A percentile compares a stretch with the other conserved stretches of the same genome.
Conservation (phyloP, 495 filamentous ascomycete genomes). For the Hypoxylon intermedium region DNA sequence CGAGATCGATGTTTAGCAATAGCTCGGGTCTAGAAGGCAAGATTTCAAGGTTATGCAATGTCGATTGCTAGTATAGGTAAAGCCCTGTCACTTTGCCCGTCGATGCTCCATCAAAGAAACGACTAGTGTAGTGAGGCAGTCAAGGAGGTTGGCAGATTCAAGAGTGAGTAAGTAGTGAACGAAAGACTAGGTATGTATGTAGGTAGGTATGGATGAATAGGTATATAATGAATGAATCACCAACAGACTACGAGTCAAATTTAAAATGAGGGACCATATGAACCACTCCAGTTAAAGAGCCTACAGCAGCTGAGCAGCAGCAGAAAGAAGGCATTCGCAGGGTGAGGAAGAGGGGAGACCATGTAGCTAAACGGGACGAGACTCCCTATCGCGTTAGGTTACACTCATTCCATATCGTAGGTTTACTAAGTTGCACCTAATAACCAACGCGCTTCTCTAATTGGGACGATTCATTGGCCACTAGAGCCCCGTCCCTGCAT, state of each 20-base stretch:
- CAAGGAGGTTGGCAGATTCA: slow-evolving; percentile 18
- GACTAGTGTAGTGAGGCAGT: slow-evolving; percentile 6
- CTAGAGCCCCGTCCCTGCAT: slow-evolving; percentile 35
- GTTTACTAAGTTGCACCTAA: slow-evolving; percentile 31
- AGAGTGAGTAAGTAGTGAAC: slow-evolving; percentile 12
- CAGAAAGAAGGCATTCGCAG: slow-evolving; percentile 31
- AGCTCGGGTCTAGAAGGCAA: slow-evolving; percentile 19
- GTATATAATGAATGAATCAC: slow-evolving; percentile 17
- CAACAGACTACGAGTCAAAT: slow-evolving; percentile 8
- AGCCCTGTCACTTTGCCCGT: slow-evolving; percentile 8
- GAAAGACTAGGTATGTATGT: no score
- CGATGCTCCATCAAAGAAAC: slow-evolving; percentile 9
- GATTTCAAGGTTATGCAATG: slow-evolving; percentile 33
- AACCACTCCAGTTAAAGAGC: slow-evolving; percentile 5
- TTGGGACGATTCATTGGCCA: slow-evolving; percentile 11
- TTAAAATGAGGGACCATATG: slow-evolving; percentile 6
- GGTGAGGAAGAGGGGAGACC: slow-evolving; percentile 10
- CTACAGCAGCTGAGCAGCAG: not conserved
- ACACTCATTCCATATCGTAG: slow-evolving; percentile 25
- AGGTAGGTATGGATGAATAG: slow-evolving; percentile 16
- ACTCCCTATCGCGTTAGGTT: slow-evolving; percentile 32
- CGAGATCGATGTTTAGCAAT: slow-evolving; percentile 27
- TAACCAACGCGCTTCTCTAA: slow-evolving; percentile 22
- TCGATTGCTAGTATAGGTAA: slow-evolving; percentile 25
- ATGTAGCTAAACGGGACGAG: not conserved